Conservation (phyloP, 345 rosid species). For the Rubroshorea leprosula region DNA sequence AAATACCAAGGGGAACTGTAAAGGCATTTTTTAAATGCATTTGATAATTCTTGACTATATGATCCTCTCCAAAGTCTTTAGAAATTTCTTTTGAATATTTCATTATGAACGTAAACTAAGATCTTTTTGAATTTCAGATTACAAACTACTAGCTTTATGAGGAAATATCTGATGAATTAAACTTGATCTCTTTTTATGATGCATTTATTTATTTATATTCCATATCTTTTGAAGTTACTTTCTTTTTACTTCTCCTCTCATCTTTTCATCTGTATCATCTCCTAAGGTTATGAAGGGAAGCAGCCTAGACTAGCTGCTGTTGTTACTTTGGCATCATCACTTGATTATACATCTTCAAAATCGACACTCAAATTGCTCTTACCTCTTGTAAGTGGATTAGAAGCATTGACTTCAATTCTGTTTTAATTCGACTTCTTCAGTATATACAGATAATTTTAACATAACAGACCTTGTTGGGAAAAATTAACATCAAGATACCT, state of each 20-base stretch:
- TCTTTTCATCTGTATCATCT: slow-evolving; percentile 17
- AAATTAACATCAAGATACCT: slow-evolving; percentile 20
- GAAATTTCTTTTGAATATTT: background rate
- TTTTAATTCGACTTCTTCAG: slow-evolving; percentile 12
- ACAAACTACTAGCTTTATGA: background rate
- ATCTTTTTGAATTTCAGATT: background rate
- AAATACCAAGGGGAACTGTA: no score
- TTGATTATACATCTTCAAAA: slow-evolving; percentile 81
- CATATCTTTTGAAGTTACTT: slow-evolving; percentile 5
- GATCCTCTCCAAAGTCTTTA: background rate
- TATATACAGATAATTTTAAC: slow-evolving; percentile 3
- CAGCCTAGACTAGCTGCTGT: slow-evolving; percentile 64
- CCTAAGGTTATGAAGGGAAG: slow-evolving; percentile 64
- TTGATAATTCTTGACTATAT: background rate
- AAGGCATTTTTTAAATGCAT: no score
- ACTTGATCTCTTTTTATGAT: background rate
- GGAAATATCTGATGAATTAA: slow-evolving; percentile 2
- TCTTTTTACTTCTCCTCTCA: background rate
- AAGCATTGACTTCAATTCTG: slow-evolving; percentile 5
- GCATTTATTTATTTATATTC: no score
- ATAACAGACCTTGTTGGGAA: background rate
- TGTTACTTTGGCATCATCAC: slow-evolving; percentile 84
- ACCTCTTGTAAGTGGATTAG: slow-evolving; percentile 64
- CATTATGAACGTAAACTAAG: background rate
- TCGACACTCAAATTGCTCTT: slow-evolving; percentile 78